phyloP scores from a whole-genome alignment of 2,329 filamentous ascomycete genomes.

The Dothideomycetes sp. region DNA sequence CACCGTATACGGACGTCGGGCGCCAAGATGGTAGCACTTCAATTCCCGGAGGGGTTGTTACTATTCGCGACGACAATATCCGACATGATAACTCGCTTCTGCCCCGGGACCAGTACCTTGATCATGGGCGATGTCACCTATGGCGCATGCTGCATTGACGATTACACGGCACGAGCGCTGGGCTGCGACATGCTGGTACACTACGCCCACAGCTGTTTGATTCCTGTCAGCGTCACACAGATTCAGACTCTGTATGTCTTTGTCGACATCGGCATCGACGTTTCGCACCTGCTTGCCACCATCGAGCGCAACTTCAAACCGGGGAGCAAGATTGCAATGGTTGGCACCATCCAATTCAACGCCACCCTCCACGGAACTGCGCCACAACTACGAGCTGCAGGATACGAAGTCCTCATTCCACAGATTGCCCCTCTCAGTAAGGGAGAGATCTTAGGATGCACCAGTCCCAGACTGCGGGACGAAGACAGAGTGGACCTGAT shows the following conservation, averaged over 20 bases:
- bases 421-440: conserved; percentile 89
- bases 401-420: conserved; percentile 76
- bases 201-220: conserved; percentile 93
- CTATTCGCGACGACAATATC: conserved; percentile 96
- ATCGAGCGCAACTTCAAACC: conserved; percentile 78
- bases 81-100: conserved; percentile 91
- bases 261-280: conserved; percentile 94
- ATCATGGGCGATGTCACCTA: conserved; percentile 99
- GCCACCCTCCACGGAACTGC: conserved; percentile 84
- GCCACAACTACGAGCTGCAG: conserved; percentile 65
- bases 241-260: conserved; percentile 98
- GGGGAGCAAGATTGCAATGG: conserved; percentile 80
- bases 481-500: conserved; percentile 59
- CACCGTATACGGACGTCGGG: conserved; percentile 75
- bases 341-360: conserved; percentile 98
- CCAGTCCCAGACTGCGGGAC: conserved; percentile 60
- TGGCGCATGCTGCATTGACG: conserved; percentile 95
- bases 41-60: conserved; percentile 91
- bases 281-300: conserved; percentile 72
- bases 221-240: conserved; percentile 90
- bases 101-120: conserved; percentile 77
- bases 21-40: conserved; percentile 78
- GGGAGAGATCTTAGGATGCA: conserved; percentile 95
- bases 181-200: conserved; percentile 92
- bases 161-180: conserved; percentile 88